Percentiles rank a stretch among this genome's conserved stretches.
Conservation (phyloP, 176 grass and related monocot species). For the Aegilops umbellulata region DNA sequence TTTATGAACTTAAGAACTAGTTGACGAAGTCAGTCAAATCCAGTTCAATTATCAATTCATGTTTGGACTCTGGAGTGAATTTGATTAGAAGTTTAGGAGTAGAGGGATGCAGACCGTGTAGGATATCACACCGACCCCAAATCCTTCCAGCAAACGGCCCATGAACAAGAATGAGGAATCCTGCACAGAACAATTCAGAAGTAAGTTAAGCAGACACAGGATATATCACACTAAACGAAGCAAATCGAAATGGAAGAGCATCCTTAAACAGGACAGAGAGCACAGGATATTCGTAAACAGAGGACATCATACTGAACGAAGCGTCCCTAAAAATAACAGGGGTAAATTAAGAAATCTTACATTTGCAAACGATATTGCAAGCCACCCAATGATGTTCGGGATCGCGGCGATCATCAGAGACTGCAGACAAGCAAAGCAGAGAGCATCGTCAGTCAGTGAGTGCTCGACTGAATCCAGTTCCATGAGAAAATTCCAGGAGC, state of each 20-base stretch:
- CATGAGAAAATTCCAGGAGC: not conserved
- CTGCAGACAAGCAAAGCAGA: constrained; percentile 29
- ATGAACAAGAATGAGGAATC: constrained; percentile 97
- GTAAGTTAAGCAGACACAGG: not conserved
- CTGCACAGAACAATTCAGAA: constrained; percentile 38
- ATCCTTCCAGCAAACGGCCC: constrained; percentile 92
- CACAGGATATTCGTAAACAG: too few relatives aligned
- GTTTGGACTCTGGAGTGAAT: not conserved
- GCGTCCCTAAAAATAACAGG: not conserved
- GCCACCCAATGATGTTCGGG: constrained; percentile 96
- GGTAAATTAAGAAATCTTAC: constrained; percentile 28
- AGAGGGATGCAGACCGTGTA: constrained; percentile 47
- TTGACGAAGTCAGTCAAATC: not conserved
- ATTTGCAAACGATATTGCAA: constrained; percentile 91
- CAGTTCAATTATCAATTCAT: not conserved
- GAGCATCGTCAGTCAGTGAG: constrained; percentile 1
- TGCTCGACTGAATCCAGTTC: not conserved
- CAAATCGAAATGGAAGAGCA: too few relatives aligned
- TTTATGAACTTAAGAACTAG: not conserved
- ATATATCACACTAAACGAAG: too few relatives aligned
- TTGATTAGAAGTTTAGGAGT: not conserved
- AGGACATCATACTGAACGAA: not conserved
- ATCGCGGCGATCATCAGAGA: constrained; percentile 96
- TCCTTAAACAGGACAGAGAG: too few relatives aligned
- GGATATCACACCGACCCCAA: constrained; percentile 91